Conservation (phyloP, 2,329 filamentous ascomycete species). For the Sporothrix brasiliensis region DNA sequence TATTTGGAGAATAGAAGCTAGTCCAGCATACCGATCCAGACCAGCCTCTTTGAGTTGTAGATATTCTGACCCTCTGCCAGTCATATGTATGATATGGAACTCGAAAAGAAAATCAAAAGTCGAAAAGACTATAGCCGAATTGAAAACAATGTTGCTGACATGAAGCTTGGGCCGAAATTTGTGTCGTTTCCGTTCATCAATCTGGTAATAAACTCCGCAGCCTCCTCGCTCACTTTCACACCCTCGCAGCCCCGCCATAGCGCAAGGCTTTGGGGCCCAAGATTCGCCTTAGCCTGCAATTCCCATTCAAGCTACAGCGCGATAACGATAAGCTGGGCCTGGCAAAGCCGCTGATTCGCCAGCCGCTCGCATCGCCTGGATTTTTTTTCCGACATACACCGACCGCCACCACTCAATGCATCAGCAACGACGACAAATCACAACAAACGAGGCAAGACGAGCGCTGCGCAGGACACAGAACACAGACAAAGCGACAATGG, state of each 20-base stretch:
- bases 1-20: background rate
- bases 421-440: background rate
- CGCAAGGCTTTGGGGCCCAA: constrained; percentile 2
- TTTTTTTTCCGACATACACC: constrained; percentile 25
- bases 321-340: constrained; percentile 36
- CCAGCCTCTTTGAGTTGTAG: background rate
- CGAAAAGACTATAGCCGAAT: background rate
- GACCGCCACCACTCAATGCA: background rate
- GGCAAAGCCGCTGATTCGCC: constrained; percentile 34
- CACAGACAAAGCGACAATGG: constrained; percentile 51
- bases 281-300: background rate
- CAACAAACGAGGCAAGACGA: background rate
- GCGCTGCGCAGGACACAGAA: constrained; percentile 7
- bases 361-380: constrained; percentile 33
- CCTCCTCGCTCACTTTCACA: background rate
- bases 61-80: background rate
- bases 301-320: background rate
- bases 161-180: no score
- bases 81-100: background rate
- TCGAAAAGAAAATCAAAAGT: background rate
- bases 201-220: background rate
- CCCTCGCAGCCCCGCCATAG: constrained; percentile 8
- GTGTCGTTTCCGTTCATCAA: background rate
- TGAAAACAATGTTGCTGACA: background rate
- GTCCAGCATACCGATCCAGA: background rate